Base-by-base conservation (phyloP, 306 rosid genomes). In the Begonia peltatifolia region DNA sequence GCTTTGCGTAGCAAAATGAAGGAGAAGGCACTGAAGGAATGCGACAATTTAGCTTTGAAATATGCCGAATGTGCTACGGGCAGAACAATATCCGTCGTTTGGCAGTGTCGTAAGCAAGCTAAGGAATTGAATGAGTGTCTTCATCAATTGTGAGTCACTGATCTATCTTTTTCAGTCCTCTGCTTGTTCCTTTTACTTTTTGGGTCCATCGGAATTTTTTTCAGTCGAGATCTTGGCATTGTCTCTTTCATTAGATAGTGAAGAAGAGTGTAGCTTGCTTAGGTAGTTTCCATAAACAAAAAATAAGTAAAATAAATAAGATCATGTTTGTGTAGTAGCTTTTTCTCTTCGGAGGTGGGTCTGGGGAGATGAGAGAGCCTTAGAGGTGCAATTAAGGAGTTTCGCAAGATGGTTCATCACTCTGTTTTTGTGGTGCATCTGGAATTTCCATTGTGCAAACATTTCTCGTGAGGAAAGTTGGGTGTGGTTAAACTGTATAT, bases 1-100 rank as follows among this genome's bases (percentile, higher is more conserved):
- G 95, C 97, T 54, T 57, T 90, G 57, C 76, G 99, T 18, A 86
- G 95, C 78, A 90, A 86, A 74, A 90, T 90, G 99, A 90, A 90
- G 81, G 76, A 71, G 70, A 85, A 80, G 71, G 97, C 97, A 9
- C 63, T 90, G 16, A 83, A 83, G 65, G 82, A 83, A 74, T 90
- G 94, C 61, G 83, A 77, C 65, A 66, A 59, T 42, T 83, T 68
- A 72, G 79, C 93, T 15, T 61, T 69, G 6, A 90, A 74, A 66
- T 90, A 83, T 61, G 99, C 99, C 38, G 74, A 90, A 57, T 90
- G 99, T 43, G 87, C 95, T 38, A 30, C 56, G 0, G 99, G 95
- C 43, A 86, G 74, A 79, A 80, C 99, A 10, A 5, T 90, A 13
- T 83, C 95, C 3, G 95, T 90, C 66, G 88, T 83, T 47, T 83